A percentile compares a stretch with the other conserved stretches of the same genome.
These are phyloP conservation scores for Stemphylium beticola DNA, from an alignment of 2,329 filamentous ascomycete genomes.

Conservation along the genomic window DNA sequence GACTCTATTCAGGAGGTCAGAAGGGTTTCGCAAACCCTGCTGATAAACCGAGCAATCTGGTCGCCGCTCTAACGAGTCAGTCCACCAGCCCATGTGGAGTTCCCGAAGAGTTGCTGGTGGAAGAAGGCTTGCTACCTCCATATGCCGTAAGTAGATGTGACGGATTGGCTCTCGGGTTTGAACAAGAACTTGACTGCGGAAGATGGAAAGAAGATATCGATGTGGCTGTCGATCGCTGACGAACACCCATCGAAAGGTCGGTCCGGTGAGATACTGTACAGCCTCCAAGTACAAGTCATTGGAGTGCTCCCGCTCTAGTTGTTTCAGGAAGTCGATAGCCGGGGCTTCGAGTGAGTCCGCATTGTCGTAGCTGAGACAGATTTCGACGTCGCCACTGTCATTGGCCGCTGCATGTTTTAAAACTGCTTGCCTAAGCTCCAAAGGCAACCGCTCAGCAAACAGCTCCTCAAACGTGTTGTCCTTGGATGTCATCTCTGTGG, in stretches of 20 bases:
- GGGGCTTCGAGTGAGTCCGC: not conserved
- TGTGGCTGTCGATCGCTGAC: not conserved
- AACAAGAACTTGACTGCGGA: not conserved
- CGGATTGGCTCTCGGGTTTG: not conserved
- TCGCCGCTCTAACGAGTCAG: fast-evolving
- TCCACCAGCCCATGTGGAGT: fast-evolving
- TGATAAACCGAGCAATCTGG: not conserved
- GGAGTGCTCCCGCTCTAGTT: not conserved
- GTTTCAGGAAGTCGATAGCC: not conserved
- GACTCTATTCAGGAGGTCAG: not conserved
- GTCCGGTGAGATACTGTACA: not conserved
- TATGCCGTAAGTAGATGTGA: not conserved
- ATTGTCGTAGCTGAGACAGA: not conserved
- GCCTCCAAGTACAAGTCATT: not conserved
- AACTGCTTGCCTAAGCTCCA: not conserved
- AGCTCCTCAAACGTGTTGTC: not conserved
- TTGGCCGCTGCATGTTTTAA: not conserved
- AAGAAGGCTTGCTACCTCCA: not conserved
- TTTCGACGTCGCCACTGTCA: not conserved
- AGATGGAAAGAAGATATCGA: not conserved
- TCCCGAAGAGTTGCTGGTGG: not conserved
- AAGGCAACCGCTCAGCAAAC: not conserved
- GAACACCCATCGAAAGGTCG: not conserved
- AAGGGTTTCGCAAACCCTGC: too few relatives aligned
- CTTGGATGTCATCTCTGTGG: not conserved